Base-by-base conservation (phyloP, 352 stramenopile species). In the Blastocystis sp. region DNA sequence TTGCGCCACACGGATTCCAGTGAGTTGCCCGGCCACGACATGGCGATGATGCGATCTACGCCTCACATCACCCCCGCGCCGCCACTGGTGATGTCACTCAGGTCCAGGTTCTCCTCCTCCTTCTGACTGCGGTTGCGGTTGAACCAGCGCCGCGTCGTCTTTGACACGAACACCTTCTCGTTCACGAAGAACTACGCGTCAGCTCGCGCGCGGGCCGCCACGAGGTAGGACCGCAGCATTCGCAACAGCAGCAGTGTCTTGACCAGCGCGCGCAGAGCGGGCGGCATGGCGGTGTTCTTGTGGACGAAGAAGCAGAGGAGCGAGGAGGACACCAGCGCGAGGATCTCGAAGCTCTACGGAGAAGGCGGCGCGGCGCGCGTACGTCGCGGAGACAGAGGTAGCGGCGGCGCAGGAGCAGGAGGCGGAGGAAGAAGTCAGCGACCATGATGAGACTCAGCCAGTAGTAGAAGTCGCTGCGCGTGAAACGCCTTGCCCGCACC, bases 51-150 rank as follows among this genome's bases (percentile, higher is more conserved):
- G 21, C 62, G 60, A 3, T 41, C 78, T 88, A 88, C 1, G 21
- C 11, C 7, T 41, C 28, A 70, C 0, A 5, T 34, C 1, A 19
- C 9, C 1, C 10, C 11, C 9, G 2, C 10, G 48, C 0, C 14
- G 14, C 14, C 14, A 84, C 74, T 66, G 2, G 74, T 70, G 23
- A 84, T 84, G 45, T 84, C 60, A 28, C 74, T 84, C 52, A 84
- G 38, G 45, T 84, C 74, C 1, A 84, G n/a, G 23, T 84, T 62
- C n/a, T 28, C 74, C n/a, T 84, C 74, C 53, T 84, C 56, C 28
- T 84, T 84, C 60, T 84, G 74, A 69, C 56, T 84, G 17, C 74
- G 53, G 48, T 84, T 84, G 17, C 74, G 74, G 66, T 84, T 84
- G 60, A 84, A 84, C 74, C 74, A 84, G 11, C 66, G 52, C 1